Conservation (phyloP, 768 basidiomycete genomes). For the Terana coerulea region DNA sequence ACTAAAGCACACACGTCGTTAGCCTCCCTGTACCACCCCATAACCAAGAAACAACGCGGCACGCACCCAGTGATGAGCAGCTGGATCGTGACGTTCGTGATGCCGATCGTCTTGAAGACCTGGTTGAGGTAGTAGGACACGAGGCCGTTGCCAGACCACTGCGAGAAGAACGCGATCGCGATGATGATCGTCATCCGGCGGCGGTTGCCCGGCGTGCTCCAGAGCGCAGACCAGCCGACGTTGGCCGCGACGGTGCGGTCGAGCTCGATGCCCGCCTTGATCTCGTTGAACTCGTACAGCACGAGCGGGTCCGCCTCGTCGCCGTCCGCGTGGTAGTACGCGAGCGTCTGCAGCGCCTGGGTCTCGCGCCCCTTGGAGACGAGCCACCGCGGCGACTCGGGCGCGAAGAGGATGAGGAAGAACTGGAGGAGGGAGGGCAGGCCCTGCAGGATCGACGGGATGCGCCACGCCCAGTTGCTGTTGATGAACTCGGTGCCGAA, state of each 20-base stretch:
- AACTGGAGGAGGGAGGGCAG: slow-evolving; percentile 68
- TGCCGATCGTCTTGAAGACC: slow-evolving; percentile 66
- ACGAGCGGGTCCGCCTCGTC: slow-evolving; percentile 68
- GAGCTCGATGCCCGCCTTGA: slow-evolving; percentile 70
- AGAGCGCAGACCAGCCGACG: slow-evolving; percentile 67
- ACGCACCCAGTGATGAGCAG: slow-evolving; percentile 71
- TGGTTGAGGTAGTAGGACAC: slow-evolving; percentile 79
- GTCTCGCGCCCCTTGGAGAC: slow-evolving; percentile 69
- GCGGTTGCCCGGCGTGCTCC: slow-evolving; percentile 66
- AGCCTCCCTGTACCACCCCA: too few relatives aligned
- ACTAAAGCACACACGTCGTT: slow-evolving; percentile 6
- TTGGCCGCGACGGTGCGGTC: slow-evolving; percentile 57
- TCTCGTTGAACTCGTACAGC: slow-evolving; percentile 74
- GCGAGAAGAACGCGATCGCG: slow-evolving; percentile 78
- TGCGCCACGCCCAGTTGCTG: slow-evolving; percentile 77
- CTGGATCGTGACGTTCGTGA: slow-evolving; percentile 56
- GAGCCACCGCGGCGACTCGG: slow-evolving; percentile 85
- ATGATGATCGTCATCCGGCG: slow-evolving; percentile 75
- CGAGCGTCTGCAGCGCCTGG: slow-evolving; percentile 65
- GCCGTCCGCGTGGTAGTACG: slow-evolving; percentile 82
- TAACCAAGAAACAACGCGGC: neutral
- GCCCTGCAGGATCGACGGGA: slow-evolving; percentile 72
- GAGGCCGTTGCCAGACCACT: slow-evolving; percentile 84
- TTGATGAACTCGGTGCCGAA: slow-evolving; percentile 74
- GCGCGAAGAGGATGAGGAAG: slow-evolving; percentile 59